Conservation (phyloP, 805 yeast genomes). For the Metschnikowia similis region DNA sequence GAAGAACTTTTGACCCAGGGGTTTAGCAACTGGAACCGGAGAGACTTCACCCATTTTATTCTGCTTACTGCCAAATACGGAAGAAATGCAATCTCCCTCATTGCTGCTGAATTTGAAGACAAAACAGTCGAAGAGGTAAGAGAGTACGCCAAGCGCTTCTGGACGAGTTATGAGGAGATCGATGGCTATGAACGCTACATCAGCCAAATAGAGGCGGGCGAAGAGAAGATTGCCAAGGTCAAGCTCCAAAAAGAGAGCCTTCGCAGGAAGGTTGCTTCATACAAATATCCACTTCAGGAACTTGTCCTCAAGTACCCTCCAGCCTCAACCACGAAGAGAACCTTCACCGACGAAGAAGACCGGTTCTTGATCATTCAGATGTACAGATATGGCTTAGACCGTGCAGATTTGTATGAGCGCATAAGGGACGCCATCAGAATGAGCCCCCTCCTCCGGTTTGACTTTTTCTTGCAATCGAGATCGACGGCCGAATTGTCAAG, state of each 20-base stretch:
- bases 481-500: slow-evolving; percentile 74
- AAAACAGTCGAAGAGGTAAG: slow-evolving; percentile 77
- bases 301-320: slow-evolving; percentile 70
- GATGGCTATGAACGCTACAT: slow-evolving; percentile 87
- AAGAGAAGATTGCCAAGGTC: slow-evolving; percentile 65
- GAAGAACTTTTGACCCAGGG: slow-evolving; percentile 60
- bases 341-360: slow-evolving; percentile 87
- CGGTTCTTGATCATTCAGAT: slow-evolving; percentile 77
- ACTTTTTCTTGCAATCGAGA: slow-evolving; percentile 81
- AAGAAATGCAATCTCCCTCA: slow-evolving; percentile 63
- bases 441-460: slow-evolving; percentile 77
- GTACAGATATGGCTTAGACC: slow-evolving; percentile 75
- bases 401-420: slow-evolving; percentile 71
- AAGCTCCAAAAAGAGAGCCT: slow-evolving; percentile 75
- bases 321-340: slow-evolving; percentile 53
- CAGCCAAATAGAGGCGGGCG: slow-evolving; percentile 81
- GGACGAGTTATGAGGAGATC: slow-evolving; percentile 72
- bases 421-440: slow-evolving; percentile 70
- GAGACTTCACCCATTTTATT: slow-evolving; percentile 83
- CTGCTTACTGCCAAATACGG: slow-evolving; percentile 75
- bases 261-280: slow-evolving; percentile 67
- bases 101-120: slow-evolving; percentile 76
- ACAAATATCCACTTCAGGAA: slow-evolving; percentile 76
- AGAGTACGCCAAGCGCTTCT: slow-evolving; percentile 73
- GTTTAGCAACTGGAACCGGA: slow-evolving; percentile 76